These are phyloP conservation scores for Psilocybe cubensis DNA, from an alignment of 768 basidiomycete species.

Conservation along the genomic window DNA sequence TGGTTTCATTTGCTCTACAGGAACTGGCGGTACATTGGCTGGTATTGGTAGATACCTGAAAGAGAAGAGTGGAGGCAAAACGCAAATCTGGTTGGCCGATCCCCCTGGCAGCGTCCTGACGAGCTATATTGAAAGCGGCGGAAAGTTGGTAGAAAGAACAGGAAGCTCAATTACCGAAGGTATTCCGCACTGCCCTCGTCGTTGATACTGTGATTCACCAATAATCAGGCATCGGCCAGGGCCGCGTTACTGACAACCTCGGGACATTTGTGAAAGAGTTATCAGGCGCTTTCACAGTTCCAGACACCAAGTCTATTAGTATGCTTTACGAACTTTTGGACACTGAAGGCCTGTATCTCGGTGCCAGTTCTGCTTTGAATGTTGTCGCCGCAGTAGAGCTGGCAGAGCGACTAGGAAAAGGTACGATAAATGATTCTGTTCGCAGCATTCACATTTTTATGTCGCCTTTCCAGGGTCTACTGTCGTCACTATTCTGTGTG, in stretches of 20 bases:
- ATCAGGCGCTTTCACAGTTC: slow-evolving; percentile 82
- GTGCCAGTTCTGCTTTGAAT: slow-evolving; percentile 93
- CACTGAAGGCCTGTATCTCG: slow-evolving; percentile 91
- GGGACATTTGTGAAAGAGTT: slow-evolving; percentile 78
- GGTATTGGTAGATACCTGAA: slow-evolving; percentile 85
- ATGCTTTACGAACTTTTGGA: slow-evolving; percentile 96
- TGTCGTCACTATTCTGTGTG: slow-evolving; percentile 88
- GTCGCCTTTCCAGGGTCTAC: slow-evolving; percentile 59
- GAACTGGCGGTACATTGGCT: slow-evolving; percentile 95
- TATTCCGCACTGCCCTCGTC: slow-evolving; percentile 25
- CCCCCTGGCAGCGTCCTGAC: slow-evolving; percentile 95
- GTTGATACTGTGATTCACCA: not conserved
- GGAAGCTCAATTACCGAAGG: slow-evolving; percentile 96
- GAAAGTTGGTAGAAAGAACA: slow-evolving; percentile 71
- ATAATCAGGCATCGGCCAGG: slow-evolving; percentile 89
- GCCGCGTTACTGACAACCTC: slow-evolving; percentile 92
- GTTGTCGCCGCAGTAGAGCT: slow-evolving; percentile 93
- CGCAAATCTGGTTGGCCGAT: slow-evolving; percentile 94
- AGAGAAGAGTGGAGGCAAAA: slow-evolving; percentile 77
- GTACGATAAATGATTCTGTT: slow-evolving; percentile 34
- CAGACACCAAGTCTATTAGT: slow-evolving; percentile 87
- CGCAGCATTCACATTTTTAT: not conserved
- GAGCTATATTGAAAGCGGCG: slow-evolving; percentile 80
- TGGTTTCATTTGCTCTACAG: slow-evolving; percentile 94
- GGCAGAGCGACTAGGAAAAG: slow-evolving; percentile 83